Evolutionary conservation across 2,329 filamentous ascomycete genomes (phyloP).

Genomic region (Diaporthe ilicicola): DNA sequence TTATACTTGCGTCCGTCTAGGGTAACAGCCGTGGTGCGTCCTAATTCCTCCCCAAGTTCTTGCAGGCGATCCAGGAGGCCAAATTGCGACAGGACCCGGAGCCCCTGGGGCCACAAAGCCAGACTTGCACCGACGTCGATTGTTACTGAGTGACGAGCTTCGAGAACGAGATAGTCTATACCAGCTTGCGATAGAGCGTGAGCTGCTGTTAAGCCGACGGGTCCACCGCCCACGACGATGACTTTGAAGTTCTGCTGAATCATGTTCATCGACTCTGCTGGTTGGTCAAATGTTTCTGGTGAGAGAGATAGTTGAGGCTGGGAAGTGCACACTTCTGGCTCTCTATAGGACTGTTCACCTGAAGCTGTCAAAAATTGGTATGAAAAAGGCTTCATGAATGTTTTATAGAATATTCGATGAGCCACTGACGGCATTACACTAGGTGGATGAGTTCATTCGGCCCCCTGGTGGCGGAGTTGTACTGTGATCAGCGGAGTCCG

Average conservation of each 20-base stretch:
- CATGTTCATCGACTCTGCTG: not conserved
- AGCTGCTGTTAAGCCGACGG: conserved; percentile 41
- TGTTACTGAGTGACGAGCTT: conserved; percentile 40
- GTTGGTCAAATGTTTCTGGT: not conserved
- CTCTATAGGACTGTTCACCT: no score
- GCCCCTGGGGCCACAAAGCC: conserved; percentile 40
- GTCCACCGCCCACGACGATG: conserved; percentile 43
- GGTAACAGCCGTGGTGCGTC: not conserved
- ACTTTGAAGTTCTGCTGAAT: conserved; percentile 33
- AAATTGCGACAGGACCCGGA: conserved; percentile 46
- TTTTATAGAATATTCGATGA: no score
- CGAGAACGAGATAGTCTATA: conserved; percentile 50
- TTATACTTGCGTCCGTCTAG: not conserved
- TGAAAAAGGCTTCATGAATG: no score
- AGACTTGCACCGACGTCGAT: conserved; percentile 43
- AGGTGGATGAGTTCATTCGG: no score
- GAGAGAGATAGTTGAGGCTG: no score
- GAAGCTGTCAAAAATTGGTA: no score
- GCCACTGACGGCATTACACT: no score
- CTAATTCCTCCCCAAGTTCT: conserved; percentile 9
- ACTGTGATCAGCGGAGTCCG: no score
- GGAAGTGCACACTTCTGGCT: not conserved
- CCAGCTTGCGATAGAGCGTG: conserved; percentile 41
- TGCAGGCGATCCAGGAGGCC: conserved; percentile 42
- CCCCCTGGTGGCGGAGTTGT: no score